Base-by-base conservation (phyloP, 1,284 basidiomycete species). In the Hortiboletus rubellus region DNA sequence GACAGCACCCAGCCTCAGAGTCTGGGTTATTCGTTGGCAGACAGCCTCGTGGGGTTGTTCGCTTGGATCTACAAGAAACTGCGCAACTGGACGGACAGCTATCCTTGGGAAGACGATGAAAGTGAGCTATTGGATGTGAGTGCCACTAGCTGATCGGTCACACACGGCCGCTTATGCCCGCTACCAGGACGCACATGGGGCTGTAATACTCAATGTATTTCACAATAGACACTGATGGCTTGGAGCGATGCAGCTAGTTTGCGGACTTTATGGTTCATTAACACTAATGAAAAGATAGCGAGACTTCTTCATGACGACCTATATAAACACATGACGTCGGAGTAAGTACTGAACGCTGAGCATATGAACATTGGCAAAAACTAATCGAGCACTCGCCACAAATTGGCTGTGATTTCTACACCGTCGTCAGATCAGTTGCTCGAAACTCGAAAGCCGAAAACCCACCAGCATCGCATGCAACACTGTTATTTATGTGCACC, bases 11-110 rank as follows among this genome's bases (percentile, higher is more conserved):
- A 77, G 54, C 84, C 84, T 0, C 83, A 85, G 65, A 86, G 83
- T 0, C 63, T 86, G 5, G 83, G 82, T 0, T 86, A 86, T 61
- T 65, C 72, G 14, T 70, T 86, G 2, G 68, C 77, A 0, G 84
- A 85, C 63, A 85, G 82, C n/a, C 85, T 84, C 14, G 74, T 76
- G 7, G 83, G 81, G 0, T 65, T 86, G 15, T 73, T 86, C 3
- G 81, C 79, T 2, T 86, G 83, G 82, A 80, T 86, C 37, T 84
- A 83, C 52, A 82, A 85, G 60, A 85, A 86, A 59, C 67, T 85
- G 0, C 71, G 78, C 5, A 63, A 67, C 17, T 84, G 82, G 80
- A 76, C 79, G 1, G 82, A 84, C 57, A 60, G 63, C 1, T 84
- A 83, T 61, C 68, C 69, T 5, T 84, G 80, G 79, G 67, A 72